Evolutionary conservation across 2,329 filamentous ascomycete genomes (phyloP), one percentile per base, ranked within the genome.

Genomic region (Dothideomycetes sp.): DNA sequence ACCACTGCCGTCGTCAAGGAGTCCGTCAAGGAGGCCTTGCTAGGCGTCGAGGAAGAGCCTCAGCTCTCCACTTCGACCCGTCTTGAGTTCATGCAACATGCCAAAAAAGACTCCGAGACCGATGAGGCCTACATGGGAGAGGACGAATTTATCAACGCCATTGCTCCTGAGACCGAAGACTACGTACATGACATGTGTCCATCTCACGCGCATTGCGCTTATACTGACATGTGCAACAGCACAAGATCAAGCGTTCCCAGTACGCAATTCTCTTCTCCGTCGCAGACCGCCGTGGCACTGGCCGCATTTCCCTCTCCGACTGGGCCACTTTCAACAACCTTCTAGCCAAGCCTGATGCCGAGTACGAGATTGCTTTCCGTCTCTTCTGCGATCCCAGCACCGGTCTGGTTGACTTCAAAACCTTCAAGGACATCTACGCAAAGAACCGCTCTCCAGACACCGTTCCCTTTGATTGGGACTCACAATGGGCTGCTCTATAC

Each of bases 321-420:
- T 98, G 89, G 87, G 79, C 76, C 33, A 82, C 83, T 49, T 98
- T 96, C 64, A 85, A 95, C 67, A 93, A 94, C 68, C 76, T 98
- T 48, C 79, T 98, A 45, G 73, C 74, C 52, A 96, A 95, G 67
- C 84, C 91, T 47, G 91, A 96, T 58, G 91, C 91, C 61, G 91
- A 98, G 68, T 98, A 98, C 67, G 88, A 96, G 64, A 94, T 98
- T 54, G 89, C 91, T 12, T 98, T 96, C 68, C 84, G 91, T 54
- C 75, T 98, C 41, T 98, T 98, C 64, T 89, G 96, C 58, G 74
- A 85, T 53, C 80, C 89, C 37, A 77, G 84, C 47, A 83, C 78
- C 15, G 91, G 91, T 46, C 75, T 75, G 34, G 86, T 98, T 56
- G 89, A 88, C 61, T 94, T 89, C 58, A 83, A 94, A 27, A 78